Evolutionary conservation across 257 asterid species (phyloP).

Genomic region (Solanum sejunctum): DNA sequence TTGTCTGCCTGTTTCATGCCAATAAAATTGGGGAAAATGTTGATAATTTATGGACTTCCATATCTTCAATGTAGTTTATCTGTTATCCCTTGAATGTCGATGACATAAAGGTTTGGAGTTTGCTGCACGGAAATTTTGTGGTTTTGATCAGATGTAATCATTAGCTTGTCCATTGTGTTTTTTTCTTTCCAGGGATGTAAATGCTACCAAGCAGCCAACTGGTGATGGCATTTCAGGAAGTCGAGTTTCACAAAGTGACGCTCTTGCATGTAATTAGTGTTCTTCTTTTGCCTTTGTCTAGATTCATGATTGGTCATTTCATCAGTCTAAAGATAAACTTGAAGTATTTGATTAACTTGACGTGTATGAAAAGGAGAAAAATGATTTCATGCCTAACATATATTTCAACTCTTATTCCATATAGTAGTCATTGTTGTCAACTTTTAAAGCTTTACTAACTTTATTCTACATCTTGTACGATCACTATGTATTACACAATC

Average conservation of each 20-base stretch:
- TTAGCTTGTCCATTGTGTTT: not conserved
- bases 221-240: slow-evolving; percentile 6
- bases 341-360: not conserved
- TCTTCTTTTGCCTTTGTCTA: not conserved
- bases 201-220: slow-evolving; percentile 6
- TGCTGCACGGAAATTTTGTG: not conserved
- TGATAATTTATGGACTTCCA: not conserved
- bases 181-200: slow-evolving; percentile 20
- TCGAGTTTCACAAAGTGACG: slow-evolving; percentile 12
- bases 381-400: not conserved
- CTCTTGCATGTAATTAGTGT: not conserved
- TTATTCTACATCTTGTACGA: not conserved
- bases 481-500: not conserved
- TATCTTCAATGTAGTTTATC: not conserved
- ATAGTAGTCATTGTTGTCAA: not conserved
- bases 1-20: not conserved
- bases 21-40: not conserved
- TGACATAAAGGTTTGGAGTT: not conserved
- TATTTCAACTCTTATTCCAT: not conserved
- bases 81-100: not conserved
- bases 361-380: not conserved
- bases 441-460: not conserved
- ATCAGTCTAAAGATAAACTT: not conserved
- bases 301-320: not conserved
- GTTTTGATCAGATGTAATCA: not conserved